A percentile compares a stretch with the other conserved stretches of the same genome.
Evolutionary conservation across 2,329 filamentous ascomycete species (phyloP).

Genomic region (Tolypocladium paradoxum): DNA sequence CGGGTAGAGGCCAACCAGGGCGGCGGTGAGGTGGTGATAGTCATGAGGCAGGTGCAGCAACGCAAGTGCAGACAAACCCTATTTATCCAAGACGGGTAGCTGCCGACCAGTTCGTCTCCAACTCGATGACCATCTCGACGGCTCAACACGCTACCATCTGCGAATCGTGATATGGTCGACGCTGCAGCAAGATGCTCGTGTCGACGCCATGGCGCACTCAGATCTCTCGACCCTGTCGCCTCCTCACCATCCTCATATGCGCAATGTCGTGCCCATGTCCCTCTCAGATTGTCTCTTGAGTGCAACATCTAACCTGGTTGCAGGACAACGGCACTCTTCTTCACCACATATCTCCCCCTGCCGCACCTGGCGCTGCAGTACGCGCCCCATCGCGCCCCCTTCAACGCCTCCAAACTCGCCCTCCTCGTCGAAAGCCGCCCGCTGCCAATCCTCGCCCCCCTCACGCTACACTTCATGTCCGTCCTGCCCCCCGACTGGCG

Average conservation of each 20-base stretch:
- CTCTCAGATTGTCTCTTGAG: too few species aligned
- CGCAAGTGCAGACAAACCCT: not conserved
- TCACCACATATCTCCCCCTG: not conserved
- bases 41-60: not conserved
- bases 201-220: not conserved
- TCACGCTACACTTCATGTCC: conserved; percentile 45
- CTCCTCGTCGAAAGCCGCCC: conserved; percentile 44
- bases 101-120: not conserved
- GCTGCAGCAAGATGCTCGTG: not conserved
- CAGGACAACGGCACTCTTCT: not conserved
- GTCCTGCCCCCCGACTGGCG: conserved; percentile 47
- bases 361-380: not conserved
- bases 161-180: too few species aligned
- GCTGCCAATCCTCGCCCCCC: conserved; percentile 37
- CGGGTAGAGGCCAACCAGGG: not conserved
- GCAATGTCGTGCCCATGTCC: not conserved
- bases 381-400: not conserved
- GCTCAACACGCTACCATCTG: not conserved
- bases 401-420: conserved; percentile 31
- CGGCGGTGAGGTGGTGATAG: not conserved
- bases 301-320: not conserved
- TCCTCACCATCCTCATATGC: not conserved
- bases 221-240: not conserved
- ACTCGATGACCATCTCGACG: not conserved
- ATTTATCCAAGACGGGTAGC: not conserved